Evolutionary conservation across 805 yeast species (phyloP), one percentile per base, ranked within the genome.

Genomic region (Wickerhamomyces mucosus): DNA sequence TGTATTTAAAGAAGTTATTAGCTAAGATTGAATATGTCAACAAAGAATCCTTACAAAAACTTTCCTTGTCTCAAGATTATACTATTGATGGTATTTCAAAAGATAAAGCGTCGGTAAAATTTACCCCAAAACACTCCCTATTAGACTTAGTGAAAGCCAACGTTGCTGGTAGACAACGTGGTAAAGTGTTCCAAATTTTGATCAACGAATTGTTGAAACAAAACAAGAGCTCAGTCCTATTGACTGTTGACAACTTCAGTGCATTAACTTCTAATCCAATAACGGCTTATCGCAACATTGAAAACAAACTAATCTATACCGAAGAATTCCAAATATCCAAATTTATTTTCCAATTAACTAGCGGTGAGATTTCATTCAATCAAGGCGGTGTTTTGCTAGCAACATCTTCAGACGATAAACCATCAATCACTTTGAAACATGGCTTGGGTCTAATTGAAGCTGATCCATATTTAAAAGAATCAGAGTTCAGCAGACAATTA

Each of bases 221-320:
- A 39, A 37, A 55, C 3, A 35, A 49, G 12, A 52, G 61, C 23
- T 88, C 89, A 5, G 78, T 79, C 8, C 60, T 71, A 31, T 61
- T 84, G 26, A 66, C 94, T 3, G 65, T 85, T 26, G 96, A 86
- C 53, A 76, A 81, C 48, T 66, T 84, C 48, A 75, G 83, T 37
- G 72, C 76, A 4, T 56, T 83, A 35, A 52, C 75, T 10, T 68
- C 75, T 23, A 46, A 57, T 19, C 65, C 80, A 6, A 55, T 55
- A 32, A 71, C 94, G 7, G 64, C 58, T 25, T 84, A 86, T 58
- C 67, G 70, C 43, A 68, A 76, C 47, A 54, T 66, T 2, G 60
- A 71, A 16, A 74, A 75, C 56, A 52, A 59, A 25, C 66, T 66
- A 8, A 68, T 86, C 34, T 72, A 72, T 43, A 64, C 76, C 37